Evolutionary conservation across 805 yeast genomes (phyloP), one percentile per base, ranked within the genome.

Genomic region (Phaffomyces thermotolerans): DNA sequence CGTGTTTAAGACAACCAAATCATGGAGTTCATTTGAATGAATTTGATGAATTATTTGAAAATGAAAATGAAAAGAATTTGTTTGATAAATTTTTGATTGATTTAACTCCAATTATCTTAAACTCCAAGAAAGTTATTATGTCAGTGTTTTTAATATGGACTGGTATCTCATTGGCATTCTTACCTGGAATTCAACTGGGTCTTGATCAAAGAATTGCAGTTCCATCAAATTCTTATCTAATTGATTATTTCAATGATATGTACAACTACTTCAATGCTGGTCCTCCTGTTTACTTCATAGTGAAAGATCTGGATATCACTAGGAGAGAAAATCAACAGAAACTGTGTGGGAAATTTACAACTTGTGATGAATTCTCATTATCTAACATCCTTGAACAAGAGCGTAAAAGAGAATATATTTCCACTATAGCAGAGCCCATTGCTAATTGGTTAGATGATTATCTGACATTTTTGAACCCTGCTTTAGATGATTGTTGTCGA

Each of bases 391-490:
- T 91, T 36, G 95, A 89, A 53, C 90, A 88, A 59, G 99, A 91
- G 57, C 74, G 84, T 44, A 78, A 79, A 48, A 68, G 96, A 31
- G 69, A 81, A 0, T 66, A 75, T 2, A 53, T 67, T 10, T 82
- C 91, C 2, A 81, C 84, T 4, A 72, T 91, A 30, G 73, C 76
- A 2, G 93, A 87, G 37, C 96, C 98, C 0, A 76, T 87, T 2
- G 81, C 96, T 1, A 84, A 84, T 52, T 91, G 98, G 98, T 67
- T 90, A 40, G 99, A 91, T 63, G 97, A 93, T 58, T 91, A 78
- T 56, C 69, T 91, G 48, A 73, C 81, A 32, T 91, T 91, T 84
- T 66, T 90, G 47, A 89, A 89, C 56, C 99, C 99, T 0, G 76
- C 76, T 35, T 69, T 90, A 38, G 91, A 82, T 50, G 84, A 84